Base-by-base conservation (phyloP, 1,284 basidiomycete genomes). In the Vanrija pseudolonga region DNA sequence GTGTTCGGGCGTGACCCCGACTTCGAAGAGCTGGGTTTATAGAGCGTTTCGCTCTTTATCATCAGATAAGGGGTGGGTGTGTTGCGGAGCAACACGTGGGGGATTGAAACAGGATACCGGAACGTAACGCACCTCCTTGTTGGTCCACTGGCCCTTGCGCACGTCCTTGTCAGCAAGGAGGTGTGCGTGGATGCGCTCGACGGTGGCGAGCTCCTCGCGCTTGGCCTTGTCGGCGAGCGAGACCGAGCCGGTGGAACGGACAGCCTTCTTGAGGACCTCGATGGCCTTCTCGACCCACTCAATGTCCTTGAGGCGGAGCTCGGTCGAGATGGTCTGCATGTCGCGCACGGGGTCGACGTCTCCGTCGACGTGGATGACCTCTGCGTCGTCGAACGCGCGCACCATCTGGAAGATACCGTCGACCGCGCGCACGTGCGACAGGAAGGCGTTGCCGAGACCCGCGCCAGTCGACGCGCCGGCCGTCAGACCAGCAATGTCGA, bases 321-420 rank as follows among this genome's bases (percentile, higher is more conserved):
- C 93, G 32, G 85, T 96, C 63, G 88, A 87, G 74, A 99, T 98
- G 72, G 98, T 97, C 64, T 91, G 87, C 95, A 98, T 98, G 77
- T 99, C 96, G 61, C 96, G 87, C 50, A 90, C 67, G 19, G 96
- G 96, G 78, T 98, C 83, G 56, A 99, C 93, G 64, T 98, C 96
- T 50, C 96, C 96, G 78, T 98, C 96, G 67, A 98, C 96, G 78
- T 99, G 96, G 65, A 91, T 98, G 73, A 99, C 93, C 72, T 99
- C 96, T 37, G 92, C 89, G 69, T 99, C 96, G 72, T 98, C 95
- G 73, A 99, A 99, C 7, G 94, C 93, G 66, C 96, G 90, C 53
- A 98, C 87, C 61, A 98, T 87, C 77, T 98, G 96, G 83, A 98
- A 98, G 75, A 99, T 99, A 72, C 96, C 96, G 74, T 99, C 96